Base-by-base conservation (phyloP, 257 asterid species). In the Fraxinus cuspidata region DNA sequence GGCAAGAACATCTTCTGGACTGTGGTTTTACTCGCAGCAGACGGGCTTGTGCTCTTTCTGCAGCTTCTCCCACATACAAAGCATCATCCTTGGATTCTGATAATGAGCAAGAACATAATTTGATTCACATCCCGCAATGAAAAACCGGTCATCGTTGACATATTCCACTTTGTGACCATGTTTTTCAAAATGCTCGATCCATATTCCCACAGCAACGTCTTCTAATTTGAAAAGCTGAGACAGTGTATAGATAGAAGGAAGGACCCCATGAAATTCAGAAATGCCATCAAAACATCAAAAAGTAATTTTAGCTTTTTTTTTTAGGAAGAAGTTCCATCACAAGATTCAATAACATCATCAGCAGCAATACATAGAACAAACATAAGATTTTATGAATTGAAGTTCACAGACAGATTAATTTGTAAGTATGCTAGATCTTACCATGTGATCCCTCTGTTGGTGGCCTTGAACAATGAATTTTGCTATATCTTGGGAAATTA, bases 181-280 rank as follows among this genome's bases (percentile, higher is more conserved):
- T 74, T 81, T 86, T 82, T 84, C 82, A 81, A 84, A 95, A 75
- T 86, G 87, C 83, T 91, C 86, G 18, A 93, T 81, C 99, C 99
- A 95, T 81, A 95, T 89, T 7, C 99, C 98, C 80, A 95, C 89
- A n/a, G 97, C 97, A 72, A 95, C 99, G 79, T 95, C 99, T 86
- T 95, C 99, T 6, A 95, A 89, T 78, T 93, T 95, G 60, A 95
- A 91, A 58, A 95, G 92, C 98, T 94, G 85, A 58, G 47, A 79
- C 27, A 75, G 32, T 28, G 64, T 21, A 37, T 9, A 23, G 35
- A 29, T 18, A 5, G 21, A 8, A 63, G 10, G 15, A 73, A 25
- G 6, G 16, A 69, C 31, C 8, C 29, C 21, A 11, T 11, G 25
- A 49, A 3, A 5, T 29, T 72, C 65, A 42, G 65, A 72, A 53